Conservation (phyloP, 805 yeast genomes). For the Saturnispora serradocipensis region DNA sequence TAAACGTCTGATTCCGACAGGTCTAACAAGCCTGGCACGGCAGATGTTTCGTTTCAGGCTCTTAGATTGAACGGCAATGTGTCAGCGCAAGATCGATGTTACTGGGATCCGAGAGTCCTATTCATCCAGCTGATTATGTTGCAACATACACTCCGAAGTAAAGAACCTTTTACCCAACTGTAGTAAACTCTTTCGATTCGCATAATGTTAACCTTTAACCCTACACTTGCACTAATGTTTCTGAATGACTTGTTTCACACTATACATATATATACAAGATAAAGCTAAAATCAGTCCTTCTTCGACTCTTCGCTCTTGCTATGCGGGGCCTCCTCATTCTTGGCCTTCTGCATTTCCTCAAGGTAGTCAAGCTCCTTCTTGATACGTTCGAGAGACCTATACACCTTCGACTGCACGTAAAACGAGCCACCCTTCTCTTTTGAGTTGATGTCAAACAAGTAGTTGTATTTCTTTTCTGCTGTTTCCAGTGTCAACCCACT, state of each 20-base stretch:
- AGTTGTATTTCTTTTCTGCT: constrained; percentile 63
- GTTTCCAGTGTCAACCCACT: constrained; percentile 46
- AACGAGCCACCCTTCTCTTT: constrained; percentile 96
- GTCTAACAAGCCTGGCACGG: constrained; percentile 68
- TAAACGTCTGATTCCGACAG: constrained; percentile 56
- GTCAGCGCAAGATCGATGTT: constrained; percentile 29
- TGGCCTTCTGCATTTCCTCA: constrained; percentile 32
- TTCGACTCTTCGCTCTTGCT: neutral
- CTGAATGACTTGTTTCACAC: neutral
- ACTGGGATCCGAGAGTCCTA: constrained; percentile 9
- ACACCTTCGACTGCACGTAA: constrained; percentile 86
- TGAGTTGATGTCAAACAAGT: constrained; percentile 78
- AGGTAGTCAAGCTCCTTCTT: constrained; percentile 64
- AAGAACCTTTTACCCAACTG: too few species aligned
- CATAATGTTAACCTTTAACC: neutral
- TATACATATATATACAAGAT: neutral
- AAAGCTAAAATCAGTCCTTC: neutral
- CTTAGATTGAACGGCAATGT: constrained; percentile 43
- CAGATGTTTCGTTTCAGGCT: constrained; percentile 68
- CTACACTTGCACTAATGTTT: neutral
- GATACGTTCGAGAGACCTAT: constrained; percentile 87
- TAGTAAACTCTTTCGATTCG: too few species aligned
- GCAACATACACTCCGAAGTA: constrained; percentile 31
- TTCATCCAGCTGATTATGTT: constrained; percentile 41
- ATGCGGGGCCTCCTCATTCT: constrained; percentile 8